Conservation (phyloP, 169 alveolate genomes). For the Plasmodium gallinaceum region DNA sequence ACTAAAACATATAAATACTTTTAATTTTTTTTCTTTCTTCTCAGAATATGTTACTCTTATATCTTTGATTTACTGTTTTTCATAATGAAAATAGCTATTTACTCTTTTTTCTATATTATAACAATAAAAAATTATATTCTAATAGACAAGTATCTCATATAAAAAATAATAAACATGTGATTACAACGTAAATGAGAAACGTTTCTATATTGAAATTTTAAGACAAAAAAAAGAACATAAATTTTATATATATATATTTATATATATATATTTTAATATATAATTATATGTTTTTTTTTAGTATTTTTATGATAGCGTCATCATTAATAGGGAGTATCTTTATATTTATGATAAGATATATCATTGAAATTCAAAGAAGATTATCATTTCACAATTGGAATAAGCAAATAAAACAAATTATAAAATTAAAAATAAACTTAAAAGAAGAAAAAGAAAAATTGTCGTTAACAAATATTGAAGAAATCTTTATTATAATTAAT, state of each 20-base stretch:
- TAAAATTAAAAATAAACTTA: slow-evolving; percentile 32
- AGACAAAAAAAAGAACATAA: neutral
- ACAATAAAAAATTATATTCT: slow-evolving; percentile 72
- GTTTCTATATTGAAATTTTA: neutral
- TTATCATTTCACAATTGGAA: slow-evolving; percentile 74
- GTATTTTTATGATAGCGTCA: slow-evolving; percentile 75
- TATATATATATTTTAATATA: neutral
- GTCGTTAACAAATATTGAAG: slow-evolving; percentile 71
- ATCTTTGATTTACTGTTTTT: slow-evolving; percentile 49
- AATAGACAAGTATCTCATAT: slow-evolving; percentile 63
- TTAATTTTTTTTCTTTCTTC: neutral
- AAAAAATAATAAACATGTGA: neutral
- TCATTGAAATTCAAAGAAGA: slow-evolving; percentile 73
- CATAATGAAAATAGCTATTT: slow-evolving; percentile 63
- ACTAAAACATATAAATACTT: neutral
- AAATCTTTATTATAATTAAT: slow-evolving; percentile 44
- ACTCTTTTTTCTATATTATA: slow-evolving; percentile 47
- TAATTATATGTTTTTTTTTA: slow-evolving; percentile 7
- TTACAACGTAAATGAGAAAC: neutral
- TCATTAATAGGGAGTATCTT: slow-evolving; percentile 65
- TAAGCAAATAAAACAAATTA: slow-evolving; percentile 70
- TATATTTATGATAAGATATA: slow-evolving; percentile 59
- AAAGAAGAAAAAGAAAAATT: slow-evolving; percentile 48
- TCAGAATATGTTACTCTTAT: slow-evolving; percentile 65
- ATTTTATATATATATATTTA: neutral